These are phyloP conservation scores for Pleurozium schreberi DNA, from an alignment of 225 moss, liverwort and hornwort genomes.

Conservation along the genomic window DNA sequence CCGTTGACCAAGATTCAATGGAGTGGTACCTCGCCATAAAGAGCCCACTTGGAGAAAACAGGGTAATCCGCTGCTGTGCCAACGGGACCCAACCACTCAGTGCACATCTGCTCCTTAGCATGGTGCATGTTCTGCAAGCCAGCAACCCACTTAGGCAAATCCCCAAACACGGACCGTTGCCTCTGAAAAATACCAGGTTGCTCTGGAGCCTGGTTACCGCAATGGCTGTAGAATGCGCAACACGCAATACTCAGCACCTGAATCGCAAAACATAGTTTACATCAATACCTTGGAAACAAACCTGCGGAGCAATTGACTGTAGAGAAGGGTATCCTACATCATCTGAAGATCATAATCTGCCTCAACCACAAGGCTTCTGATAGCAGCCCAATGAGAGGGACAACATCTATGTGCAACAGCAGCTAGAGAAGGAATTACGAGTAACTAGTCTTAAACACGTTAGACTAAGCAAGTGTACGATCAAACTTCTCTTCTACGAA, in stretches of 20 bases:
- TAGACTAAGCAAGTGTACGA: background rate
- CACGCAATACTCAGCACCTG: conserved; percentile 99
- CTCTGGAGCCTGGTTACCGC: conserved; percentile 88
- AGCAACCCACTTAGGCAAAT: conserved; percentile 71
- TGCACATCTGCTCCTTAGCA: conserved; percentile 92
- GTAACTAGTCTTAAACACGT: background rate
- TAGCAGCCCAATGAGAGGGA: background rate
- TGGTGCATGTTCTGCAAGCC: conserved; percentile 82
- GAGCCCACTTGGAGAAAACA: conserved; percentile 97
- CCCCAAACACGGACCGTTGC: conserved; percentile 78
- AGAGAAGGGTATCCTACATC: background rate
- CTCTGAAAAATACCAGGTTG: conserved; percentile 53
- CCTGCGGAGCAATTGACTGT: background rate
- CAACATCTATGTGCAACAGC: background rate
- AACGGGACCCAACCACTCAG: conserved; percentile 91
- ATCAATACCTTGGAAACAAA: background rate
- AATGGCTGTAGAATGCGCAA: conserved; percentile 98
- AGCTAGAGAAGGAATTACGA: background rate
- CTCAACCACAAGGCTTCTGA: background rate
- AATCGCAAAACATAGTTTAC: background rate
- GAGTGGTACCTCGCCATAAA: conserved; percentile 85
- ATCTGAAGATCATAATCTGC: background rate
- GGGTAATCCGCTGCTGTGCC: conserved; percentile 98
- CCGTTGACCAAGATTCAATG: background rate
- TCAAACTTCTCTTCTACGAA: background rate